Evolutionary conservation across 345 rosid genomes (phyloP).

Genomic region (Leavenworthia alabamica): DNA sequence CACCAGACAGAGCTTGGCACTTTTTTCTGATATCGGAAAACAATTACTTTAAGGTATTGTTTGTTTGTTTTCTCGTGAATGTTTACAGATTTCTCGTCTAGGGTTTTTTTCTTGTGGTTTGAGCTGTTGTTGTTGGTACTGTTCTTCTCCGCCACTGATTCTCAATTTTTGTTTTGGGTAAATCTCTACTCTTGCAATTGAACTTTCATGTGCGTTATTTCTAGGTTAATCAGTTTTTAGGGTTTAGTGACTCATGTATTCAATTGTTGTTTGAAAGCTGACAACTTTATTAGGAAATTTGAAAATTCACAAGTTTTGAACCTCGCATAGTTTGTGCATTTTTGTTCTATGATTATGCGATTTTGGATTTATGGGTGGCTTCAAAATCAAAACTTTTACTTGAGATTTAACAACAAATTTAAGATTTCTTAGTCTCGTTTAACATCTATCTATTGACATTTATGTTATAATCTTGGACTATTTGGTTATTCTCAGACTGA

Average conservation of each 20-base stretch:
- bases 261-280: neutral
- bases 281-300: neutral
- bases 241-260: too few species aligned
- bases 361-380: neutral
- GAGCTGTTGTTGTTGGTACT: neutral
- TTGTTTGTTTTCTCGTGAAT: neutral
- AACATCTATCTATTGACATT: neutral
- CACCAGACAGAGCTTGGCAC: too few species aligned
- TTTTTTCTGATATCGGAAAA: too few species aligned
- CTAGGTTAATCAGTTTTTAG: too few species aligned
- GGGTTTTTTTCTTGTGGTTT: neutral
- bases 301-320: neutral
- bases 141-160: neutral
- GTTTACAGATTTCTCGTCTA: neutral
- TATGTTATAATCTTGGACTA: neutral
- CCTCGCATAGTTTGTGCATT: neutral
- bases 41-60: neutral
- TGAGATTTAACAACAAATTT: neutral
- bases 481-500: neutral
- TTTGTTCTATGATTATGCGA: conserved; percentile 1
- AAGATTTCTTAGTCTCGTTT: neutral
- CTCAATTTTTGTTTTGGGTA: neutral
- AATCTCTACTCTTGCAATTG: neutral
- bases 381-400: neutral
- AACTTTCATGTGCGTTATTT: too few species aligned